Conservation (phyloP, 2,329 filamentous ascomycete species). For the Aureobasidium sp. region DNA sequence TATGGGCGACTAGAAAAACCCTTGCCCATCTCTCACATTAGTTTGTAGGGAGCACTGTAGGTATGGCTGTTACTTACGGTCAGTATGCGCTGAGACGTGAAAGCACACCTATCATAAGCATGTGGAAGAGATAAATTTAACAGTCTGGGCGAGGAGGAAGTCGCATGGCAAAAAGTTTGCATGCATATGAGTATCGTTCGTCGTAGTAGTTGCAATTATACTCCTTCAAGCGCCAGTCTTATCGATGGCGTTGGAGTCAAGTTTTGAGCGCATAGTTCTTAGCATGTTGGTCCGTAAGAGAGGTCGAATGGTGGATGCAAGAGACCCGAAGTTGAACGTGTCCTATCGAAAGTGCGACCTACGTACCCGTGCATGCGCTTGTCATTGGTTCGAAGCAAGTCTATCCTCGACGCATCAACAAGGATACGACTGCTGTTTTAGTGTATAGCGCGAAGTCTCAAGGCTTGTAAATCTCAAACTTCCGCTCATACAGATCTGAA, state of each 20-base stretch:
- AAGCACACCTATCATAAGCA: neutral
- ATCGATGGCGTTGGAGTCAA: neutral
- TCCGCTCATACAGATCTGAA: neutral
- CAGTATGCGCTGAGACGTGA: neutral
- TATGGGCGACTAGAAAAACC: neutral
- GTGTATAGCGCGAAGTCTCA: neutral
- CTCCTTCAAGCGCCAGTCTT: too few relatives aligned
- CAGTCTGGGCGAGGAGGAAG: neutral
- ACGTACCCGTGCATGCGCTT: neutral
- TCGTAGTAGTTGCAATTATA: too few relatives aligned
- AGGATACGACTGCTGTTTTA: neutral
- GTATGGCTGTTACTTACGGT: neutral
- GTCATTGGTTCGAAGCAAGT: neutral
- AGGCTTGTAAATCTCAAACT: neutral
- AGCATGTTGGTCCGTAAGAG: neutral
- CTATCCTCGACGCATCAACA: neutral
- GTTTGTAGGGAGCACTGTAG: neutral
- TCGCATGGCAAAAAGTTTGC: neutral
- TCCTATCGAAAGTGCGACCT: neutral
- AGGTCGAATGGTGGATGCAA: neutral
- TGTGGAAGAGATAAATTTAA: neutral
- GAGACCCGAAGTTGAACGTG: neutral
- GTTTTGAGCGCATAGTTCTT: too few relatives aligned
- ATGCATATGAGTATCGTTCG: neutral
- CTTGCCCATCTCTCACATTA: neutral